These are phyloP conservation scores for Camellia oleifera DNA, from an alignment of 179 eudicot species.

Conservation along the genomic window DNA sequence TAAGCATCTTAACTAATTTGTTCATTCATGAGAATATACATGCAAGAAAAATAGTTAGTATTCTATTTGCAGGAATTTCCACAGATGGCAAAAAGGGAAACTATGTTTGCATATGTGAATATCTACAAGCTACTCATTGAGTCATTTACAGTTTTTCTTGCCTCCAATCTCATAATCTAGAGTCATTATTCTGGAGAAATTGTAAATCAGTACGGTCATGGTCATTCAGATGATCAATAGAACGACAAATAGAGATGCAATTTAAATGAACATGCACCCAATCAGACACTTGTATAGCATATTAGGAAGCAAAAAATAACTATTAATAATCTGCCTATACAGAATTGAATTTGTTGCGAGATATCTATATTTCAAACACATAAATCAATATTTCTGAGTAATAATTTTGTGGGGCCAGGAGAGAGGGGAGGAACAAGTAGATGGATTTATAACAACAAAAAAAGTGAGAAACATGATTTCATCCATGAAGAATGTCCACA, in stretches of 20 bases:
- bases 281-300: background rate
- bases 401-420: background rate
- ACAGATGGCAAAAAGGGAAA: background rate
- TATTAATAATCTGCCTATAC: background rate
- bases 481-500: slow-evolving; percentile 16
- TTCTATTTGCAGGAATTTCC: background rate
- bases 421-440: background rate
- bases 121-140: background rate
- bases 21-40: background rate
- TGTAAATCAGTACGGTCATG: background rate
- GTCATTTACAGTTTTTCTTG: too few species aligned
- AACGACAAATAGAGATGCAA: background rate
- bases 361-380: background rate
- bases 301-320: background rate
- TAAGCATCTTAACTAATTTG: background rate
- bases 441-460: background rate
- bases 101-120: background rate
- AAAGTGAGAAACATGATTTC: background rate
- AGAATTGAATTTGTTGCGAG: slow-evolving; percentile 1
- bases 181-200: background rate
- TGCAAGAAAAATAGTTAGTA: background rate
- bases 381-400: background rate
- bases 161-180: too few species aligned
- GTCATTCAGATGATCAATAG: background rate
- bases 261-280: background rate